Base-by-base conservation (phyloP, 164 flowering plant species). In the Nymphaea colorata region DNA sequence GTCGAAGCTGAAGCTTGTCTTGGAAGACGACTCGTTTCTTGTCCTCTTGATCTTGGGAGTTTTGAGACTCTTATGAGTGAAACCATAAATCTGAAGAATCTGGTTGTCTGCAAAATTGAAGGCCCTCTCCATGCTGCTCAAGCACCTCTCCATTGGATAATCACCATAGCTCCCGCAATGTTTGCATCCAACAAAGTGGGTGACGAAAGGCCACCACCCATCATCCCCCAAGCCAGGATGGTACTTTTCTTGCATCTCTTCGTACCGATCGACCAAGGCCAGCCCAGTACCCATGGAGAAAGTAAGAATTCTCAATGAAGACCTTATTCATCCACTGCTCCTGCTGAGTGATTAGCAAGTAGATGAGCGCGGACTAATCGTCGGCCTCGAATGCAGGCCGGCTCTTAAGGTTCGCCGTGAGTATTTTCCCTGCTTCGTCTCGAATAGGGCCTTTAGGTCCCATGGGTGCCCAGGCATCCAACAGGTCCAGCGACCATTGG, bases 201-300 rank as follows among this genome's bases (percentile, higher is more conserved):
- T 93, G 62, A 93, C 93, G 68, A 93, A 90, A 0, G 98, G 98
- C 97, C 98, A 93, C n/a, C n/a, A n/a, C 79, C 98, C 80, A 71
- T 89, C 96, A 62, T 93, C 96, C 3, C 98, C 97, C 44, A 86
- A 75, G 3, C 97, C 98, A 0, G 98, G 93, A 70, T 89, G 90
- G 67, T 93, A 85, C 76, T 89, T 93, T 74, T 90, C 94, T 17
- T 82, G 74, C 94, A 91, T 89, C 75, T 91, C 96, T 68, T 93
- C 96, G 47, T 85, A 91, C 47, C 87, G 75, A 69, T 89, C 98
- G 62, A 93, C 97, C 74, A 89, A 71, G 2, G 90, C 93, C n/a
- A 0, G 82, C 86, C 96, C 98, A 93, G 62, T 80, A 93, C 7
- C 96, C 98, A 66, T 90, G 98, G 66, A 93, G 73, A 77, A 80